Base-by-base conservation (phyloP, 352 stramenopile species). In the Phytophthora multivora region DNA sequence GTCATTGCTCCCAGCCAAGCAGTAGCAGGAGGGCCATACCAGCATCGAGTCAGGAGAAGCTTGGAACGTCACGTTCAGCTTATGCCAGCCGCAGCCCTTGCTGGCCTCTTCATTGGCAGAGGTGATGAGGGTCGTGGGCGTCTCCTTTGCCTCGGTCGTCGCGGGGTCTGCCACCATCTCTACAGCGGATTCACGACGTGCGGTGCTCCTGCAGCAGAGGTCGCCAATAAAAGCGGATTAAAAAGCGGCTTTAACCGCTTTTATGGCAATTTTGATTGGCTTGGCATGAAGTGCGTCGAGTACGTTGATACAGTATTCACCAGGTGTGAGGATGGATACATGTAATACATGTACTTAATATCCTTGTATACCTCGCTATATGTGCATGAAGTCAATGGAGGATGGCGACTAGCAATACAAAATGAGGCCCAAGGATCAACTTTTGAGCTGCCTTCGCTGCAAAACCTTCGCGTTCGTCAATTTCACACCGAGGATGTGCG, bases 21-120 rank as follows among this genome's bases (percentile, higher is more conserved):
- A 16, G 23, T 13, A 41, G 19, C 23, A 26, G 50, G 8, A 12
- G 6, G n/a, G 1, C 30, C 7, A 1, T 78, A 87, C 78, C 61
- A 80, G 67, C 78, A 87, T 87, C 15, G 55, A 58, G 36, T 84
- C 75, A 13, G 54, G 58, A 5, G 69, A 77, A 31, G 64, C 65
- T 47, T 56, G 30, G 39, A 77, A 84, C 25, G 67, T 75, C 18
- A 77, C 26, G 6, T 48, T 16, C 11, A 87, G 64, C 33, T 70
- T 64, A 19, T 76, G 40, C 77, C 77, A 87, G 19, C 19, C 59
- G 38, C 46, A 19, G 38, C 62, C 54, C 42, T 69, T 28, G 15
- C 40, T 39, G 26, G 19, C 11, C 15, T 71, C 30, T 28, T 11
- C 51, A 19, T 54, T 57, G 1, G 42, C 25, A 5, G 39, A 47